Evolutionary conservation across 2,329 filamentous ascomycete species (phyloP).

Genomic region (Didymella pinodella): DNA sequence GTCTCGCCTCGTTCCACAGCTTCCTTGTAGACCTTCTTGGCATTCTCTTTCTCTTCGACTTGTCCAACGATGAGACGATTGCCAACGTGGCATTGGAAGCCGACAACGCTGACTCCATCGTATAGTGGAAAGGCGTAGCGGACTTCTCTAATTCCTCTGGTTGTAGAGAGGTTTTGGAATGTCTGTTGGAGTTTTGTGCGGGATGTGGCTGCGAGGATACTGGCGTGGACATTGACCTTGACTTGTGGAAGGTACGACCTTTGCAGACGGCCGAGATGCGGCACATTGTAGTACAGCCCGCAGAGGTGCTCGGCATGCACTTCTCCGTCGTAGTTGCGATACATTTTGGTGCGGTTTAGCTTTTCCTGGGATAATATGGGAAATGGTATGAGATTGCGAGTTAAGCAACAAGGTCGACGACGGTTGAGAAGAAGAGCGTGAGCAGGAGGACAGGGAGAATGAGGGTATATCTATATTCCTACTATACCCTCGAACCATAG

Average conservation of each 20-base stretch:
- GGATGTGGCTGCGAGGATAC: constrained; percentile 64
- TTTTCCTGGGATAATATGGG: not conserved
- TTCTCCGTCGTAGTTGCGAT: not conserved
- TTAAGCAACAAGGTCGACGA: not conserved
- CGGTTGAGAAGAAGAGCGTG: constrained; percentile 6
- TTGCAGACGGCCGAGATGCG: constrained; percentile 7
- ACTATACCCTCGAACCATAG: not conserved
- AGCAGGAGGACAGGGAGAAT: not conserved
- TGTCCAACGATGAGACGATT: constrained; percentile 67
- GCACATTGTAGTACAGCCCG: constrained; percentile 42
- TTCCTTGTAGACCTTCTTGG: constrained; percentile 65
- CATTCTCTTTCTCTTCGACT: constrained; percentile 71
- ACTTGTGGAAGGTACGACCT: constrained; percentile 64
- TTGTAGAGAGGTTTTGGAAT: constrained; percentile 65
- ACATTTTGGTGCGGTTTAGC: not conserved
- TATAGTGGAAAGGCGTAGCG: constrained; percentile 76
- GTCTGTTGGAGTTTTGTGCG: constrained; percentile 64
- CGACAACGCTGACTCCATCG: constrained; percentile 74
- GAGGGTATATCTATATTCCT: constrained; percentile 7
- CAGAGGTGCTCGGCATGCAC: constrained; percentile 28
- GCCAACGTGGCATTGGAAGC: constrained; percentile 71
- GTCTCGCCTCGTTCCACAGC: constrained; percentile 67
- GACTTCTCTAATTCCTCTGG: constrained; percentile 60
- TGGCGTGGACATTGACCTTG: constrained; percentile 65
- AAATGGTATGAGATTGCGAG: not conserved